phyloP scores from a whole-genome alignment of 2,329 filamentous ascomycete genomes.

The Cytospora chrysosperma region DNA sequence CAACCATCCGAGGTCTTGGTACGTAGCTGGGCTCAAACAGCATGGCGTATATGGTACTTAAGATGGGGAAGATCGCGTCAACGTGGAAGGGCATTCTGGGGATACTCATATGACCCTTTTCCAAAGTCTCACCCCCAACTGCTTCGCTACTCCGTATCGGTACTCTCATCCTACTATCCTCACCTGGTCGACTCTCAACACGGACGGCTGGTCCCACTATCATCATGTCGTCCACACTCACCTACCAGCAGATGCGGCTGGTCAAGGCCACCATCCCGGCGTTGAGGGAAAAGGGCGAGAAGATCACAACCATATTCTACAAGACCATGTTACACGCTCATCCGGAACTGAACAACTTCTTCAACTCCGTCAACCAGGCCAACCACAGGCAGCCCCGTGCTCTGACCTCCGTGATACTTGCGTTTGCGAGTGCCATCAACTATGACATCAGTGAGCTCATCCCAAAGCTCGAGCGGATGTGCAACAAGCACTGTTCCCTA shows the following conservation, averaged over 20 bases:
- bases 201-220: background rate
- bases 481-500: constrained; percentile 72
- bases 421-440: constrained; percentile 71
- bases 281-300: constrained; percentile 64
- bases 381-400: constrained; percentile 62
- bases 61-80: background rate
- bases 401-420: constrained; percentile 63
- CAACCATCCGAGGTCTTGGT: background rate
- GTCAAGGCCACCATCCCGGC: constrained; percentile 71
- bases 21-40: background rate
- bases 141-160: background rate
- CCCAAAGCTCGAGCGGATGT: constrained; percentile 55
- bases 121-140: background rate
- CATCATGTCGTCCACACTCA: constrained; percentile 36
- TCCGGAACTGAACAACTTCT: constrained; percentile 66
- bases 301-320: constrained; percentile 73
- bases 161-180: background rate
- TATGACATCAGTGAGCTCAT: constrained; percentile 52
- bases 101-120: background rate
- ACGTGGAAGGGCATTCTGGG: background rate
- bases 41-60: background rate
- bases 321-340: constrained; percentile 63
- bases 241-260: constrained; percentile 57
- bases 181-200: background rate
- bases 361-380: constrained; percentile 66